phyloP scores from a whole-genome alignment of 2,329 filamentous ascomycete species.

The Colletotrichum spinosum region DNA sequence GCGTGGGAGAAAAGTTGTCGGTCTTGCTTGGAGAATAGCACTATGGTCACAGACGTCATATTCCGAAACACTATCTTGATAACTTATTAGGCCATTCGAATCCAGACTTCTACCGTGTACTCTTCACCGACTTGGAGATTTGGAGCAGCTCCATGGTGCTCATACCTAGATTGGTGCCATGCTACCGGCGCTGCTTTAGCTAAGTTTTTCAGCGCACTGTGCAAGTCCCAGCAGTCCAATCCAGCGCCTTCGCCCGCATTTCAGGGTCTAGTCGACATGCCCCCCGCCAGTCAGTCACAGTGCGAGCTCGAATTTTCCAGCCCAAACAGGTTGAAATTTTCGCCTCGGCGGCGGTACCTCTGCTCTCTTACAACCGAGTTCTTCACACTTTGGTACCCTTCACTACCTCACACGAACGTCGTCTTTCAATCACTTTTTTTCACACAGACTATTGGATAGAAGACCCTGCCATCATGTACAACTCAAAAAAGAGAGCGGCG shows the following conservation, averaged over 20 bases:
- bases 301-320: slow-evolving; percentile 11
- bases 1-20: no score
- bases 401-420: not conserved
- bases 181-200: slow-evolving; percentile 7
- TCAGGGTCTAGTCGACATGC: not conserved
- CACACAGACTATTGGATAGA: no score
- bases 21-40: no score
- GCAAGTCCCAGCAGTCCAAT: not conserved
- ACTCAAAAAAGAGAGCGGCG: slow-evolving; percentile 67
- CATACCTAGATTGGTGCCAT: not conserved
- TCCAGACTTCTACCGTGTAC: no score
- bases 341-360: slow-evolving; percentile 15
- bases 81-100: no score
- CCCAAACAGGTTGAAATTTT: slow-evolving; percentile 6
- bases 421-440: not conserved
- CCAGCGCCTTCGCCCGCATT: not conserved
- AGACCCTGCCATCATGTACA: slow-evolving; percentile 48
- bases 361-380: slow-evolving; percentile 15
- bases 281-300: slow-evolving; percentile 9
- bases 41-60: no score
- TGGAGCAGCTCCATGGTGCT: not conserved
- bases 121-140: no score
- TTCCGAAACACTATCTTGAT: no score
- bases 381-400: not conserved
- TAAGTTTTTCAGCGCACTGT: slow-evolving; percentile 10